phyloP scores from a whole-genome alignment of 2,329 filamentous ascomycete genomes.

The Cytospora chrysosperma region DNA sequence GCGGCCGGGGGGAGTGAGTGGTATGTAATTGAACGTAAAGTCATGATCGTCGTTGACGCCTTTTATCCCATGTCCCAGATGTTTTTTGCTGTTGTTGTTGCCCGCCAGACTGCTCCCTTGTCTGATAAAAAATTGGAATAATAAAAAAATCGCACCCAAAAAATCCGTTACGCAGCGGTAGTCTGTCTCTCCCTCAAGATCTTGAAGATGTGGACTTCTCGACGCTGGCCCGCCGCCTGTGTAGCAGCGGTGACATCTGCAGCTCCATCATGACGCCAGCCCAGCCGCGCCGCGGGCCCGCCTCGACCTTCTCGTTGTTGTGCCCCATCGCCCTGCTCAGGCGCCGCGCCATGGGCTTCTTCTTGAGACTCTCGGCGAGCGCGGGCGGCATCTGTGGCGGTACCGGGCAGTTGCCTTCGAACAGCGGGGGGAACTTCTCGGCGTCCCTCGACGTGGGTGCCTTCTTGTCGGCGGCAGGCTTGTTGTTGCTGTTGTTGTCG shows the following conservation, averaged over 20 bases:
- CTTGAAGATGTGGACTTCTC: conserved; percentile 52
- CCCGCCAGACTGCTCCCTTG: not conserved
- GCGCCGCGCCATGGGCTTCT: conserved; percentile 50
- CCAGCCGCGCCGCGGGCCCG: conserved; percentile 56
- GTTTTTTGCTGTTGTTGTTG: not conserved
- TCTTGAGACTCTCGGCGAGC: conserved; percentile 44
- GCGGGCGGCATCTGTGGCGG: conserved; percentile 40
- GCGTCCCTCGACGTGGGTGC: conserved; percentile 28
- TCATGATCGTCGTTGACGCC: conserved; percentile 19
- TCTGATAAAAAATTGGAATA: not conserved
- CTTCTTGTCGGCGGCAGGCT: conserved; percentile 34
- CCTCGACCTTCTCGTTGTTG: conserved; percentile 47
- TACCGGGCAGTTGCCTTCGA: conserved; percentile 31
- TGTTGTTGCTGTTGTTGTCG: conserved; percentile 36
- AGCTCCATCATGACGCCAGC: conserved; percentile 63
- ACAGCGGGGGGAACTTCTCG: conserved; percentile 31
- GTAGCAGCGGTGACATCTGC: conserved; percentile 59
- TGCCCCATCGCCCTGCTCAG: conserved; percentile 56
- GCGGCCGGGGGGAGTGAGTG: not conserved
- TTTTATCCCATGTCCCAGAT: conserved; percentile 20
- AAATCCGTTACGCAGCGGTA: not conserved
- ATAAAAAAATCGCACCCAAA: not conserved
- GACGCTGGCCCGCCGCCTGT: conserved; percentile 61
- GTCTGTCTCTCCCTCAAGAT: not conserved
- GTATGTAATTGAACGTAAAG: conserved; percentile 19